phyloP scores from a whole-genome alignment of 495 filamentous ascomycete genomes.

The Penicillium bovifimosum region DNA sequence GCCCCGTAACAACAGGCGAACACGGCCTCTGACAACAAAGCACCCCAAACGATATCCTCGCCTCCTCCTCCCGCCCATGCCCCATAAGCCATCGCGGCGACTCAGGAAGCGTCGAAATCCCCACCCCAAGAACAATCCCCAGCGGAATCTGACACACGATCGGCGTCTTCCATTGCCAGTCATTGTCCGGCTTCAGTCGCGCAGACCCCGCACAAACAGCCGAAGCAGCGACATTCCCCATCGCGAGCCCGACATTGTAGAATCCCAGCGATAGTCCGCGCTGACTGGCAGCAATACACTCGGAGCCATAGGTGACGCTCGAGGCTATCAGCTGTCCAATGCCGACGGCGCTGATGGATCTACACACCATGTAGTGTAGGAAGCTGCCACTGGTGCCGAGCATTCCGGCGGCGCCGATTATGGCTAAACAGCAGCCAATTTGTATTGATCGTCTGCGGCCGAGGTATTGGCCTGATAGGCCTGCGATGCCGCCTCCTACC shows the following conservation, averaged over 20 bases:
- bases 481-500: constrained; percentile 22
- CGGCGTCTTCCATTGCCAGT: constrained; percentile 31
- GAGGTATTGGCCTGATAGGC: constrained; percentile 15
- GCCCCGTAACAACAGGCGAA: constrained; percentile 16
- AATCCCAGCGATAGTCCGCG: constrained; percentile 22
- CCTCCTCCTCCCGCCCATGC: constrained; percentile 18
- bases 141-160: constrained; percentile 29
- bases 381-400: constrained; percentile 24
- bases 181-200: constrained; percentile 14
- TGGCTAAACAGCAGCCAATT: constrained; percentile 15
- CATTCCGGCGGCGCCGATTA: constrained; percentile 24
- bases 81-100: constrained; percentile 28
- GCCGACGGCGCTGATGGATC: constrained; percentile 25
- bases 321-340: constrained; percentile 22
- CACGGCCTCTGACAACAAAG: constrained; percentile 19
- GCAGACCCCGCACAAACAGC: constrained; percentile 27
- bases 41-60: constrained; percentile 18
- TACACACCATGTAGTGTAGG: constrained; percentile 26
- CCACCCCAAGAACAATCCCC: constrained; percentile 21
- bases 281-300: constrained; percentile 26
- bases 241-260: constrained; percentile 25
- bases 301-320: constrained; percentile 22
- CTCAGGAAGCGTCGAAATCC: constrained; percentile 29
- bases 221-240: constrained; percentile 22
- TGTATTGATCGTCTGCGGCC: constrained; percentile 22